Conservation (phyloP, 768 basidiomycete genomes). For the Termitomyces sp. region DNA sequence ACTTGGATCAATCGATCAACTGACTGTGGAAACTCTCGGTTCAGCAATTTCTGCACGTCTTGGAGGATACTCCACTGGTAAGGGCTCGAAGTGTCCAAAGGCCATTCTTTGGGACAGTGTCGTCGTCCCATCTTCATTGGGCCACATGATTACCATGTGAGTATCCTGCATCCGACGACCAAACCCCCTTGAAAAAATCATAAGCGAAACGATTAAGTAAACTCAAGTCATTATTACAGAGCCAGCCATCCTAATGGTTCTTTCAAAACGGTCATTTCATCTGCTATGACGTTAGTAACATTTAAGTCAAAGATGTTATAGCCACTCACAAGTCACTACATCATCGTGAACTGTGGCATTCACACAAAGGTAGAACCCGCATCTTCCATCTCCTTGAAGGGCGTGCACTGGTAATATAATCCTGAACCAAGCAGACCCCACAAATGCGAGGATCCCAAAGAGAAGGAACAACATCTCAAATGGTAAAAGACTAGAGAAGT, state of each 20-base stretch:
- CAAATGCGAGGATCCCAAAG: constrained; percentile 8
- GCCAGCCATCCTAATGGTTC: constrained; percentile 48
- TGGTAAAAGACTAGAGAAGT: neutral
- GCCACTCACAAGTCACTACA: constrained; percentile 38
- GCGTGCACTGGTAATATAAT: constrained; percentile 17
- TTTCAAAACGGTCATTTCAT: constrained; percentile 35
- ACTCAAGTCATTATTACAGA: constrained; percentile 26
- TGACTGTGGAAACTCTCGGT: constrained; percentile 27
- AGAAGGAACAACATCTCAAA: constrained; percentile 10
- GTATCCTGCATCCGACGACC: constrained; percentile 42
- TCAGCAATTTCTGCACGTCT: constrained; percentile 36
- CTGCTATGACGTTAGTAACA: constrained; percentile 18
- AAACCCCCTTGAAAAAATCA: constrained; percentile 34
- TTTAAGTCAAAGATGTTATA: neutral
- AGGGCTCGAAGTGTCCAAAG: constrained; percentile 40
- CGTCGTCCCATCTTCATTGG: constrained; percentile 41
- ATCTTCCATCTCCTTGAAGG: constrained; percentile 39
- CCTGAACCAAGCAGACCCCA: constrained; percentile 13
- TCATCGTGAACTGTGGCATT: constrained; percentile 38
- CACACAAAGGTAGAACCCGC: constrained; percentile 39
- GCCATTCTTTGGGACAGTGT: constrained; percentile 57
- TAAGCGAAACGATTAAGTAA: neutral
- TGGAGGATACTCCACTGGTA: constrained; percentile 34
- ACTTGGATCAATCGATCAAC: constrained; percentile 2
- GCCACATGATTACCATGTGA: constrained; percentile 53